Evolutionary conservation across 441 rosid species (phyloP), one percentile per base, ranked within the genome.

Genomic region (Melianthus villosus): DNA sequence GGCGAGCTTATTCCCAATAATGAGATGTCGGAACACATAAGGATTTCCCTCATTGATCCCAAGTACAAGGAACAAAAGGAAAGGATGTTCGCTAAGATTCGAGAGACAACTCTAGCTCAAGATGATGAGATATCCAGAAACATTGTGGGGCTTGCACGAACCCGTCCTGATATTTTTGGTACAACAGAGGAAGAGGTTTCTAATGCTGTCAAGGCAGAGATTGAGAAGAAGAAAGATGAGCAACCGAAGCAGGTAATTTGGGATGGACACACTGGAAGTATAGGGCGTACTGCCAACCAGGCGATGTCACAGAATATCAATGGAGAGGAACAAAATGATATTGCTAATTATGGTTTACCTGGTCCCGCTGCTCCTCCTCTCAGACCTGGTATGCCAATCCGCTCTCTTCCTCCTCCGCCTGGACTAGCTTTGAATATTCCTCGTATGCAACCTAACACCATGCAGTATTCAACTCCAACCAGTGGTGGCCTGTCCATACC

Each of bases 161-260:
- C 72, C 17, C 85, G 97, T 44, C 97, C 97, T 28, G 97, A 89
- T 79, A 89, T 89, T 32, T 89, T 89, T 63, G 96, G 97, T 30
- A 89, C 97, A 15, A 89, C 97, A 0, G 97, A 84, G 72, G 96
- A 89, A 62, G 97, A 89, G 77, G 97, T 89, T 36, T 89, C 97
- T 23, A 84, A 89, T 63, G 97, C 97, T 15, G 97, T 89, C 7
- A 84, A 79, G 64, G 97, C 97, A 22, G 97, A 89, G 70, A 89
- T 89, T 42, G 95, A 84, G 73, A 89, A 89, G 76, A 73, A 70
- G 75, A 86, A 86, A 56, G 95, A 87, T 51, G 97, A 89, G 53
- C 97, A 87, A 49, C 95, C 97, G 9, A 83, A 75, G 65, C 97
- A 89, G 65, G 85, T 89, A 8, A 83, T 83, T 61, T 89, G 97